A percentile compares a stretch with the other conserved stretches of the same genome.
These are phyloP conservation scores for Oryza australiensis DNA, from an alignment of 176 grass and related monocot genomes.

Conservation along the genomic window DNA sequence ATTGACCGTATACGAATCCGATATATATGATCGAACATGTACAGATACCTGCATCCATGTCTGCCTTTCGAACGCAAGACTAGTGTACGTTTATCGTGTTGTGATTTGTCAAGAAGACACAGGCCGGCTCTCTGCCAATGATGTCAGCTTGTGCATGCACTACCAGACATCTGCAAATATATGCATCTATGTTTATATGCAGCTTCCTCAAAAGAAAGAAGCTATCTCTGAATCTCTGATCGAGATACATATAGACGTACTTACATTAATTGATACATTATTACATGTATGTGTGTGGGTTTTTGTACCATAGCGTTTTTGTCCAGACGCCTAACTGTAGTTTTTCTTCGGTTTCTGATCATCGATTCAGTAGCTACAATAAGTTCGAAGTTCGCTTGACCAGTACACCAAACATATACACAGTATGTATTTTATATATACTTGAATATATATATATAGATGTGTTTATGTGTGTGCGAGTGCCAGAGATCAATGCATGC, in stretches of 20 bases:
- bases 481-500: conserved; percentile 30
- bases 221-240: not conserved
- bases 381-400: conserved; percentile 23
- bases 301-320: conserved; percentile 28
- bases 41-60: too few species aligned
- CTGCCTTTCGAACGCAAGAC: conserved; percentile 27
- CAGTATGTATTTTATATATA: not conserved
- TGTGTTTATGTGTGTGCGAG: not conserved
- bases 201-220: conserved; percentile 17
- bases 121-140: conserved; percentile 10
- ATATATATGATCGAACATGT: not conserved
- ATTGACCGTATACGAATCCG: not conserved
- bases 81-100: conserved; percentile 33
- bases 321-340: conserved; percentile 40
- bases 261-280: not conserved
- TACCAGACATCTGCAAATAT: not conserved
- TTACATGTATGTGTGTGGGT: not conserved
- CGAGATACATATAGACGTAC: not conserved
- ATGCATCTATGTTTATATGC: not conserved
- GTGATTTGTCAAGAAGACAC: not conserved
- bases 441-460: not conserved
- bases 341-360: conserved; percentile 26
- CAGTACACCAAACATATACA: not conserved
- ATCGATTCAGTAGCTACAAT: not conserved
- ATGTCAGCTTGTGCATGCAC: conserved; percentile 2